Conservation (phyloP, 495 filamentous ascomycete species). For the Aspergillus funiculosus region DNA sequence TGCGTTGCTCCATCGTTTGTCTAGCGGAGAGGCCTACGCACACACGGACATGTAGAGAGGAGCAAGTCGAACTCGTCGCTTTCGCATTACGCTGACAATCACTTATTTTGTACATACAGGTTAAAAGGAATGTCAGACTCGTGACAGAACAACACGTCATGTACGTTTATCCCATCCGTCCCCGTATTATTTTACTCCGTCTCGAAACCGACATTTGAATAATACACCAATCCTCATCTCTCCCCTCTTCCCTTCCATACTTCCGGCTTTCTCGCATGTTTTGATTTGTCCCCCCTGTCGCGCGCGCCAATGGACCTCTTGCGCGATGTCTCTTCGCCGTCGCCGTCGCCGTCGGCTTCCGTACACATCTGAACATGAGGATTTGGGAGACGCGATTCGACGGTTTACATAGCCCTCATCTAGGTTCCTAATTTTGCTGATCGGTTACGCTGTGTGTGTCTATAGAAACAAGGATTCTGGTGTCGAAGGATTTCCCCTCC, state of each 20-base stretch:
- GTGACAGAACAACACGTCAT: conserved; percentile 84
- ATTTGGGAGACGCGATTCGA: background rate
- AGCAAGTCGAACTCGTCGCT: conserved; percentile 1
- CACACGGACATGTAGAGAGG: background rate
- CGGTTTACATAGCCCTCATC: no score
- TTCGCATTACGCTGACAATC: conserved; percentile 18
- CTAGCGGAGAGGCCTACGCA: no score
- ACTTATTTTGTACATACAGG: conserved; percentile 36
- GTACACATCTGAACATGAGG: conserved; percentile 6
- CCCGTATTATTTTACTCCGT: conserved; percentile 4
- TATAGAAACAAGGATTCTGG: conserved; percentile 58
- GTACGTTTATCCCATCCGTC: conserved; percentile 48
- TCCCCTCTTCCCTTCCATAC: conserved; percentile 6
- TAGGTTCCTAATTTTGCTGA: conserved; percentile 16
- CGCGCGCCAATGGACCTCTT: background rate
- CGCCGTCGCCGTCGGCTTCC: background rate
- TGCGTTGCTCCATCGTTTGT: conserved; percentile 7
- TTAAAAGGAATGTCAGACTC: conserved; percentile 85
- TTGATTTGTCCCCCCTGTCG: background rate
- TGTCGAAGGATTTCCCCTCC: conserved; percentile 85
- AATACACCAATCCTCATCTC: background rate
- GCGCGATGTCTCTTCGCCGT: background rate
- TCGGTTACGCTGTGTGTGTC: conserved; percentile 14
- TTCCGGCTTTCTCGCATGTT: conserved; percentile 3
- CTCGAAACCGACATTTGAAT: background rate